These are phyloP conservation scores for Saksenaea vasiformis DNA, from an alignment of 371 early-diverging fungal species.

Conservation along the genomic window DNA sequence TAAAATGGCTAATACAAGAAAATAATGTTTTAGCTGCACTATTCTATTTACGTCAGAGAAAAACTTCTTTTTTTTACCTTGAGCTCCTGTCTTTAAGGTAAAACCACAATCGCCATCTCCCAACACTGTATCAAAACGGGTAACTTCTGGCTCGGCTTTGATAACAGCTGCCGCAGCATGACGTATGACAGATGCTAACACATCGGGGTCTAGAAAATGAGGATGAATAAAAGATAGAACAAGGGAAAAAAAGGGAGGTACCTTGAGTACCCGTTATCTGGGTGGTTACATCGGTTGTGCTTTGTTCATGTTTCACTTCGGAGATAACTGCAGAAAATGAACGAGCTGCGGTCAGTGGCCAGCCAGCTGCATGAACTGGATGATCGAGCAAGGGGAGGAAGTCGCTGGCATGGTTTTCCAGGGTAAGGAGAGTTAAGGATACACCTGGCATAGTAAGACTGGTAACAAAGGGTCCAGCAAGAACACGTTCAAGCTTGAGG, in stretches of 20 bases:
- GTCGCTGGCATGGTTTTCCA: slow-evolving; percentile 28
- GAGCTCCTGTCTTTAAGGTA: slow-evolving; percentile 69
- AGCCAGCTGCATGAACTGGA: slow-evolving; percentile 57
- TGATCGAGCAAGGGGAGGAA: slow-evolving; percentile 49
- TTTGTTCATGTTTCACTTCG: not conserved
- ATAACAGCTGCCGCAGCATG: slow-evolving; percentile 58
- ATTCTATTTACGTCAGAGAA: not conserved
- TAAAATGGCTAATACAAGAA: slow-evolving; percentile 30
- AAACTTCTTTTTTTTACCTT: slow-evolving; percentile 38
- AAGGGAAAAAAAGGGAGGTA: not conserved
- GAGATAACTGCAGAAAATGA: not conserved
- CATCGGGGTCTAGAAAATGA: slow-evolving; percentile 19
- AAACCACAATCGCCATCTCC: slow-evolving; percentile 89
- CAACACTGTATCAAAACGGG: slow-evolving; percentile 67
- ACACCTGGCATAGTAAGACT: slow-evolving; percentile 80
- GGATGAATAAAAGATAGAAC: slow-evolving; percentile 19
- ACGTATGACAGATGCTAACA: slow-evolving; percentile 39
- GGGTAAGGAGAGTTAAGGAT: slow-evolving; percentile 61
- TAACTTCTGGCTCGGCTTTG: slow-evolving; percentile 70
- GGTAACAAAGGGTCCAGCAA: slow-evolving; percentile 71
- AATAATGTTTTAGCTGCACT: not conserved
- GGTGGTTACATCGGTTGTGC: not conserved
- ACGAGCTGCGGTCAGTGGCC: slow-evolving; percentile 36
- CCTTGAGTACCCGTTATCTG: not conserved
- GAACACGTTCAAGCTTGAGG: slow-evolving; percentile 54